Evolutionary conservation across 1,284 basidiomycete genomes (phyloP).

Genomic region (Ceratobasidium sp.): DNA sequence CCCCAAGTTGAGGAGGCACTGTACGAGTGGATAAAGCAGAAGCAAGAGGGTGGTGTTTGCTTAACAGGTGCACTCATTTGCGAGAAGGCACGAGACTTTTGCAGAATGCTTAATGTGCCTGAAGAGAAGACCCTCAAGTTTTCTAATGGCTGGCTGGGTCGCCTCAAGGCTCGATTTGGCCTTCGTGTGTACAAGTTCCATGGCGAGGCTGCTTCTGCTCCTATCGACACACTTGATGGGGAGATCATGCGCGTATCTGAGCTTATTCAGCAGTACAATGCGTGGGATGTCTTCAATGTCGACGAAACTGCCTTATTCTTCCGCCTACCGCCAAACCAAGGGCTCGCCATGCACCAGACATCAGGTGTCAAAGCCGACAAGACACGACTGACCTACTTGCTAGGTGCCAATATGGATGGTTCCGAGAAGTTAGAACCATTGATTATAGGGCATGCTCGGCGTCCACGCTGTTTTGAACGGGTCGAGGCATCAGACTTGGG

Average conservation of each 20-base stretch:
- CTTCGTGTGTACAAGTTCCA: conserved; percentile 53
- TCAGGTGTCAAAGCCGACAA: conserved; percentile 50
- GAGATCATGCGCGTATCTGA: conserved; percentile 11
- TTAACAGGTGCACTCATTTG: conserved; percentile 4
- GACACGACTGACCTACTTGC: conserved; percentile 52
- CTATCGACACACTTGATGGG: neutral
- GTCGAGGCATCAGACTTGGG: conserved; percentile 51
- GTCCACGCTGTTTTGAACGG: conserved; percentile 51
- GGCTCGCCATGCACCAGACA: conserved; percentile 49
- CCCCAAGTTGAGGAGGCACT: conserved; percentile 55
- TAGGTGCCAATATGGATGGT: conserved; percentile 55
- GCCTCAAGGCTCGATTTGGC: neutral
- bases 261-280: conserved; percentile 43
- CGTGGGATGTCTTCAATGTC: conserved; percentile 56
- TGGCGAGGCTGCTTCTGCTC: conserved; percentile 44
- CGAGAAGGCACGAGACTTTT: conserved; percentile 27
- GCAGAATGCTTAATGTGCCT: conserved; percentile 9
- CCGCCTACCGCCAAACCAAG: conserved; percentile 50
- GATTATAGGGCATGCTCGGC: conserved; percentile 53
- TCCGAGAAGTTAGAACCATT: conserved; percentile 52
- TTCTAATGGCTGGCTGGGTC: conserved; percentile 6
- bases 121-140: neutral
- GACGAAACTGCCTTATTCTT: conserved; percentile 57
- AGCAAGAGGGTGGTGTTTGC: conserved; percentile 48
- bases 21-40: conserved; percentile 54